phyloP scores from a whole-genome alignment of 2,329 filamentous ascomycete species.

The Ophiostoma sp. region DNA sequence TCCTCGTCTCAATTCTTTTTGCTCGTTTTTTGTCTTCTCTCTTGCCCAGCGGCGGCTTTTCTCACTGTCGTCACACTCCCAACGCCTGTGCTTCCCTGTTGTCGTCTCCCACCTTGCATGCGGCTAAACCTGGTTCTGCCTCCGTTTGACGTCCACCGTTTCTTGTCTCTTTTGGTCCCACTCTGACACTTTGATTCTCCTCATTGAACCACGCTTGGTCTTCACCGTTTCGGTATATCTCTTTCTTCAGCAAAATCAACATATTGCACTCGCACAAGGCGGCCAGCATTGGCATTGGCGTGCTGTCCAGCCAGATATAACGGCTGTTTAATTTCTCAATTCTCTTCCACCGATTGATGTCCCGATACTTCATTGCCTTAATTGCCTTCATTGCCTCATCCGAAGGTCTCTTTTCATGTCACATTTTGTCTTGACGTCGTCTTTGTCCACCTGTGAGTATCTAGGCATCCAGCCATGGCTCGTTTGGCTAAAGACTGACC shows the following conservation, averaged over 20 bases:
- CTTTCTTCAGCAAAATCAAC: background rate
- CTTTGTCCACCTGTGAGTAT: background rate
- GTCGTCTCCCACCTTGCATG: constrained; percentile 22
- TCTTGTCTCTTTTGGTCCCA: background rate
- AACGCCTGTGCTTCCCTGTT: background rate
- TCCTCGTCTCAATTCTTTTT: background rate
- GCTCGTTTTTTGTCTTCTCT: background rate
- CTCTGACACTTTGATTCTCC: background rate
- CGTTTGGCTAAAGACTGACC: background rate
- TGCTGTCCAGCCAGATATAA: background rate
- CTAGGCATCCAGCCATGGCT: background rate
- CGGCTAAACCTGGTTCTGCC: constrained; percentile 26
- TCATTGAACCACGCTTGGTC: background rate
- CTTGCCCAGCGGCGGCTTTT: background rate
- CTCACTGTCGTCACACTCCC: background rate
- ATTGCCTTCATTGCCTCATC: background rate
- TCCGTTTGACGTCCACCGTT: constrained; percentile 26
- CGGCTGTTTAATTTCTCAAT: background rate
- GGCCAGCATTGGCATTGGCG: background rate
- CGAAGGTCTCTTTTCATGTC: background rate
- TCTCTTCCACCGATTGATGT: background rate
- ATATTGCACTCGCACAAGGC: background rate
- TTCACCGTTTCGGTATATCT: background rate
- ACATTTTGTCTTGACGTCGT: background rate
- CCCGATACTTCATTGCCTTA: background rate